Evolutionary conservation across 768 basidiomycete species (phyloP).

Genomic region (Mycena albidolilacea): DNA sequence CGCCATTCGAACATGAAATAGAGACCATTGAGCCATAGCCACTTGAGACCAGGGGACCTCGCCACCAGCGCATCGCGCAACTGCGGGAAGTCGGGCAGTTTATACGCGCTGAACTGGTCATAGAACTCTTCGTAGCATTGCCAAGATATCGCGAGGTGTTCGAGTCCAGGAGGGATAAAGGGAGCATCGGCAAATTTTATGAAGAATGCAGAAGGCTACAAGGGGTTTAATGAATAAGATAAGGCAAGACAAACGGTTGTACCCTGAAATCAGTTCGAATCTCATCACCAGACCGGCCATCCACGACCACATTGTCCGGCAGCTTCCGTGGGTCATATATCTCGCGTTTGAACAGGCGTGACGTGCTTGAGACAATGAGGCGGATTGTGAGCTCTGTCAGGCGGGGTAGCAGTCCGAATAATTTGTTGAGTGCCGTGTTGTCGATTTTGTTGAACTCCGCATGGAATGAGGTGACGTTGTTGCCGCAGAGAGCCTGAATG

Average conservation of each 20-base stretch:
- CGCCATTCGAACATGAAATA: background rate
- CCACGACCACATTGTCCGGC: background rate
- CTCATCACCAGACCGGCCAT: background rate
- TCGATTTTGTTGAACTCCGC: background rate
- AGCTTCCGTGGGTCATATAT: background rate
- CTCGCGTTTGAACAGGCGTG: background rate
- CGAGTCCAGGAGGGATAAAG: background rate
- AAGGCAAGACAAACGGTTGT: background rate
- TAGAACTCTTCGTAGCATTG: background rate
- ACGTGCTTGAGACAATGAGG: background rate
- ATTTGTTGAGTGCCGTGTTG: background rate
- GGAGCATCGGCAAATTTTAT: background rate
- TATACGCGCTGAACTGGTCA: background rate
- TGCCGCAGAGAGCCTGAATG: background rate
- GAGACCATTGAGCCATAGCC: background rate
- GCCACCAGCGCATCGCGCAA: background rate
- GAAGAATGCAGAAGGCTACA: slow-evolving; percentile 2
- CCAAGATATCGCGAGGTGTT: slow-evolving; percentile 5
- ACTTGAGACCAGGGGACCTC: background rate
- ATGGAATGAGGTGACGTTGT: background rate
- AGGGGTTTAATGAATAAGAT: background rate
- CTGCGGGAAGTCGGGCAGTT: background rate
- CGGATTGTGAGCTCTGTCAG: background rate
- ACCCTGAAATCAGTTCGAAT: background rate
- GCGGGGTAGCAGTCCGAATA: background rate